These are phyloP conservation scores for Ceratocystis lukuohia DNA, from an alignment of 2,329 filamentous ascomycete genomes.

Conservation along the genomic window DNA sequence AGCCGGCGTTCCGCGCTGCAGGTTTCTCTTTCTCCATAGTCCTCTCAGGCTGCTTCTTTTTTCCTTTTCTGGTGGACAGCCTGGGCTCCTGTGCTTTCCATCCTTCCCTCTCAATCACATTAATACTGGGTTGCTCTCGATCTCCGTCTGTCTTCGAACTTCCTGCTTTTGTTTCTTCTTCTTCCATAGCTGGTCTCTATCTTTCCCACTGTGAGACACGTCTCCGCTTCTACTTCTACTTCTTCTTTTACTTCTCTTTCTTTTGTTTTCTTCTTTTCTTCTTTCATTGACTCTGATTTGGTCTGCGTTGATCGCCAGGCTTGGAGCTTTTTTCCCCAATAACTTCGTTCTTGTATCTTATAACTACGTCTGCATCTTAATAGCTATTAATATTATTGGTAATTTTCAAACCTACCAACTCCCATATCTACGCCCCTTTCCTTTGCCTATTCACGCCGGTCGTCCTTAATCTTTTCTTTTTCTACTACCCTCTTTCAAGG, in stretches of 20 bases:
- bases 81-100: background rate
- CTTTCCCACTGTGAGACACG: slow-evolving; percentile 19
- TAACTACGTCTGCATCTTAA: background rate
- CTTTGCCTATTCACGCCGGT: slow-evolving; percentile 4
- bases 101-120: background rate
- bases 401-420: slow-evolving; percentile 7
- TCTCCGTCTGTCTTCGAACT: background rate
- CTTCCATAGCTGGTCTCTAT: slow-evolving; percentile 25
- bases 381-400: slow-evolving; percentile 2
- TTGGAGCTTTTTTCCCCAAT: background rate
- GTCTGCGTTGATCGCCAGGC: background rate
- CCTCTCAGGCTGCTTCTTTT: background rate
- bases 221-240: slow-evolving; percentile 24
- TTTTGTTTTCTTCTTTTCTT: slow-evolving; percentile 18
- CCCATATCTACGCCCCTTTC: slow-evolving; percentile 6
- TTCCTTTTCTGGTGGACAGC: background rate
- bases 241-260: slow-evolving; percentile 24
- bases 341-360: slow-evolving; percentile 22
- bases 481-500: background rate
- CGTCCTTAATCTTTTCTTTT: slow-evolving; percentile 14
- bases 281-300: background rate
- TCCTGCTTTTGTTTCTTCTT: slow-evolving; percentile 8
- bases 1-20: background rate
- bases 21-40: too few species aligned
- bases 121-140: background rate